phyloP scores from a whole-genome alignment of 106 monocot species.

The Apostasia shenzhenica region DNA sequence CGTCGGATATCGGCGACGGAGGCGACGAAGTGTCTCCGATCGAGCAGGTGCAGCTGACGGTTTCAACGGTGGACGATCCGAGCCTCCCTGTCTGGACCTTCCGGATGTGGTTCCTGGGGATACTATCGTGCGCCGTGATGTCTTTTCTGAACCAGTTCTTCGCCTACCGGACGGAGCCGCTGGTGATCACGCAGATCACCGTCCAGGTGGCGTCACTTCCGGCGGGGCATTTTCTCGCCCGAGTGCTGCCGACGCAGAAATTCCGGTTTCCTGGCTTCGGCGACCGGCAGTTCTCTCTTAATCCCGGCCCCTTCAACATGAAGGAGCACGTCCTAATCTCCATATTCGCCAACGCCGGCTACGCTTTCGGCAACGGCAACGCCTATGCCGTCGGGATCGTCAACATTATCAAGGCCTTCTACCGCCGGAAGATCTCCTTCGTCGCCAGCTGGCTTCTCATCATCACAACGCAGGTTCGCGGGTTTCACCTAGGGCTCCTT shows the following conservation, averaged over 20 bases:
- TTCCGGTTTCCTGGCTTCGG: slow-evolving; percentile 56
- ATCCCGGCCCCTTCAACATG: slow-evolving; percentile 95
- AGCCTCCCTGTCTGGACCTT: slow-evolving; percentile 88
- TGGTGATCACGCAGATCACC: slow-evolving; percentile 88
- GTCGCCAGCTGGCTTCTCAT: slow-evolving; percentile 71
- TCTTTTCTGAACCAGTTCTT: slow-evolving; percentile 98
- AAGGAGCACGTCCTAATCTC: slow-evolving; percentile 97
- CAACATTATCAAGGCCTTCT: slow-evolving; percentile 86
- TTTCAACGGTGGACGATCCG: slow-evolving; percentile 69
- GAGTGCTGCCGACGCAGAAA: slow-evolving; percentile 43
- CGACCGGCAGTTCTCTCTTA: slow-evolving; percentile 57
- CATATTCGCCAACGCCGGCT: slow-evolving; percentile 95
- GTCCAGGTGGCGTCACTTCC: slow-evolving; percentile 95
- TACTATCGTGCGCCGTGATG: slow-evolving; percentile 65
- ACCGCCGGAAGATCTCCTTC: slow-evolving; percentile 71
- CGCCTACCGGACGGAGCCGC: slow-evolving; percentile 78
- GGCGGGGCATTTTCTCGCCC: slow-evolving; percentile 56
- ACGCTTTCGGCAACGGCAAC: slow-evolving; percentile 65
- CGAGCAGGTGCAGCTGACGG: slow-evolving; percentile 87
- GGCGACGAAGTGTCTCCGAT: slow-evolving; percentile 80
- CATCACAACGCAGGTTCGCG: slow-evolving; percentile 72
- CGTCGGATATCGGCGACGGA: neutral
- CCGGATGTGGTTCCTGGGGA: slow-evolving; percentile 90
- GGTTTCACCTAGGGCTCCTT: neutral
- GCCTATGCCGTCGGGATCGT: slow-evolving; percentile 88